Conservation (phyloP, 495 filamentous ascomycete genomes). For the Penicillium ochrochloron region DNA sequence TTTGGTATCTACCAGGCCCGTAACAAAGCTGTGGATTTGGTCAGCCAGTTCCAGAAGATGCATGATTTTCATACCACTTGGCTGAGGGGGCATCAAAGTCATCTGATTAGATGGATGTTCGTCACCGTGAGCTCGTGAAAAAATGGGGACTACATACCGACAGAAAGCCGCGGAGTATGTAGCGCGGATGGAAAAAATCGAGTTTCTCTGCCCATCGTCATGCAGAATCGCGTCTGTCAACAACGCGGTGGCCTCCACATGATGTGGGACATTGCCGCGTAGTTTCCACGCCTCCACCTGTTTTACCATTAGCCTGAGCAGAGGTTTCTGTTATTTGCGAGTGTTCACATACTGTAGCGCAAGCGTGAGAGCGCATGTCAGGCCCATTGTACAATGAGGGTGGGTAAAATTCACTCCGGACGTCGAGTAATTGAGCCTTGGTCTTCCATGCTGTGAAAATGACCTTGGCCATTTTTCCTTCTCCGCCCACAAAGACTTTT, state of each 20-base stretch:
- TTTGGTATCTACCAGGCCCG: slow-evolving; percentile 79
- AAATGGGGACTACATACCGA: slow-evolving; percentile 46
- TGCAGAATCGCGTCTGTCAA: slow-evolving; percentile 74
- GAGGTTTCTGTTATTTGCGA: background rate
- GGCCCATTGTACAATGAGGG: slow-evolving; percentile 38
- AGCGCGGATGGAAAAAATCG: slow-evolving; percentile 58
- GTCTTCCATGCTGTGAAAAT: slow-evolving; percentile 81
- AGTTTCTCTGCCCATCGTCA: slow-evolving; percentile 59
- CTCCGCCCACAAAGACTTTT: background rate
- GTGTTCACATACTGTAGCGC: slow-evolving; percentile 46
- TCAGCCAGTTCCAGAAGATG: slow-evolving; percentile 14
- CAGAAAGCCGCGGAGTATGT: slow-evolving; percentile 65
- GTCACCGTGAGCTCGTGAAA: background rate
- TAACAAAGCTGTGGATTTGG: slow-evolving; percentile 72
- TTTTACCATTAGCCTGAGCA: slow-evolving; percentile 11
- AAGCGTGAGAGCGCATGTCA: slow-evolving; percentile 49
- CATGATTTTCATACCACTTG: background rate
- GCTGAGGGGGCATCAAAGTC: background rate
- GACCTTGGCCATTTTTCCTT: slow-evolving; percentile 67
- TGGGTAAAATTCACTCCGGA: slow-evolving; percentile 71
- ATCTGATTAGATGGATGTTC: background rate
- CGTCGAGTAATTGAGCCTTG: slow-evolving; percentile 63
- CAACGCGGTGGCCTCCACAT: slow-evolving; percentile 80
- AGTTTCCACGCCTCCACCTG: slow-evolving; percentile 62
- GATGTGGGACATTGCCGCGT: slow-evolving; percentile 77